phyloP scores from a whole-genome alignment of 306 rosid genomes.

The Quercus alba region DNA sequence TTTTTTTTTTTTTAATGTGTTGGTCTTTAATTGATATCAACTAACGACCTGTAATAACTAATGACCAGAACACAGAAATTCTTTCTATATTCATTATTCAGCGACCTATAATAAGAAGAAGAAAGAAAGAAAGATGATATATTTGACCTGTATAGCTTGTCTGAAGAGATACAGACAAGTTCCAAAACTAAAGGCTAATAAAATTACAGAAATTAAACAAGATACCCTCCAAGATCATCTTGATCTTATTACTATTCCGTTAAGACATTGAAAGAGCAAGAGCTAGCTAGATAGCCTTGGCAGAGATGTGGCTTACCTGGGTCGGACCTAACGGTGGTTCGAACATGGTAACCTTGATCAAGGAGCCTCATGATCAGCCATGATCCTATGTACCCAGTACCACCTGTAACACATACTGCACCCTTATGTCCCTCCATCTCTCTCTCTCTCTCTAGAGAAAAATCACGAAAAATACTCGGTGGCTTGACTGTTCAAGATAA shows the following conservation, averaged over 20 bases:
- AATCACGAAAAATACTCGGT: no score
- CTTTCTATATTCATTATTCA: neutral
- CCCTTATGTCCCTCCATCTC: slow-evolving; percentile 38
- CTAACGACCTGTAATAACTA: neutral
- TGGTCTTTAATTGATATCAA: no score
- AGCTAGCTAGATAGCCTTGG: neutral
- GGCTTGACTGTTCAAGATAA: no score
- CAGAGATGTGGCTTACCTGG: slow-evolving; percentile 23
- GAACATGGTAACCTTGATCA: slow-evolving; percentile 46
- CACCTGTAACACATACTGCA: slow-evolving; percentile 49
- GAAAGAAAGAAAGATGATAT: neutral
- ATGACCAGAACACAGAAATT: neutral
- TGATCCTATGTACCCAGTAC: slow-evolving; percentile 49
- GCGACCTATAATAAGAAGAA: neutral
- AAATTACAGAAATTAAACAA: no score
- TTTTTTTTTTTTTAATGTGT: no score
- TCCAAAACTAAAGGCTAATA: no score
- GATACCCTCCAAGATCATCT: neutral
- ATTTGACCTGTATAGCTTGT: neutral
- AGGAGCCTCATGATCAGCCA: slow-evolving; percentile 52
- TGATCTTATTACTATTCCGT: neutral
- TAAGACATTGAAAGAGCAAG: neutral
- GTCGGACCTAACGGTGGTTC: slow-evolving; percentile 40
- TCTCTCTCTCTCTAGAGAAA: neutral
- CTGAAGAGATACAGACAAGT: neutral